Conservation (phyloP, 2,329 filamentous ascomycete species). For the Colletotrichum sp. region DNA sequence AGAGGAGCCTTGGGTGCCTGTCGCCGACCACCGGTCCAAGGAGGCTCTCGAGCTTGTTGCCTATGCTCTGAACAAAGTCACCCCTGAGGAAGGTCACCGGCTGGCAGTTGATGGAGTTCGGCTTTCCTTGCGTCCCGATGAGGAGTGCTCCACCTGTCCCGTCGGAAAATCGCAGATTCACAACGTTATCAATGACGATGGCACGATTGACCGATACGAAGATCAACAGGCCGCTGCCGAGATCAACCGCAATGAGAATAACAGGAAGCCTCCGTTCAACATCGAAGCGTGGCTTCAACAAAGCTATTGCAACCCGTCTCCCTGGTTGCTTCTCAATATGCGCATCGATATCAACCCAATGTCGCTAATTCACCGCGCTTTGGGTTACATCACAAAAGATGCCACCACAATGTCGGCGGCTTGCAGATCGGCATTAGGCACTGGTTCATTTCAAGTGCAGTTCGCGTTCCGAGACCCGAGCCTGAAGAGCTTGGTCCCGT, state of each 20-base stretch:
- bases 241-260: neutral
- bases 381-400: conserved; percentile 15
- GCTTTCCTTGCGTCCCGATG: neutral
- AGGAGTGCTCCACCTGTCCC: neutral
- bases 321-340: neutral
- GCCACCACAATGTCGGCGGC: neutral
- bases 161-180: neutral
- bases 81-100: neutral
- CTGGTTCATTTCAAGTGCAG: neutral
- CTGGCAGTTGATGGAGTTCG: neutral
- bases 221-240: neutral
- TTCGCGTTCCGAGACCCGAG: conserved; percentile 5
- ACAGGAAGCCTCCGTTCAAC: neutral
- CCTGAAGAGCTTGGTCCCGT: conserved; percentile 18
- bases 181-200: neutral
- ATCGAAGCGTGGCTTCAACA: neutral
- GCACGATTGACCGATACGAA: neutral
- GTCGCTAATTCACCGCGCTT: conserved; percentile 21
- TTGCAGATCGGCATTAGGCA: neutral
- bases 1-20: neutral
- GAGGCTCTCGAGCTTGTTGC: conserved; percentile 3
- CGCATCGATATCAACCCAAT: conserved; percentile 20
- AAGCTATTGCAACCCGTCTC: neutral
- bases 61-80: conserved; percentile 12
- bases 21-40: neutral